Base-by-base conservation (phyloP, 1,284 basidiomycete genomes). In the Leccinum cinnamomeum region DNA sequence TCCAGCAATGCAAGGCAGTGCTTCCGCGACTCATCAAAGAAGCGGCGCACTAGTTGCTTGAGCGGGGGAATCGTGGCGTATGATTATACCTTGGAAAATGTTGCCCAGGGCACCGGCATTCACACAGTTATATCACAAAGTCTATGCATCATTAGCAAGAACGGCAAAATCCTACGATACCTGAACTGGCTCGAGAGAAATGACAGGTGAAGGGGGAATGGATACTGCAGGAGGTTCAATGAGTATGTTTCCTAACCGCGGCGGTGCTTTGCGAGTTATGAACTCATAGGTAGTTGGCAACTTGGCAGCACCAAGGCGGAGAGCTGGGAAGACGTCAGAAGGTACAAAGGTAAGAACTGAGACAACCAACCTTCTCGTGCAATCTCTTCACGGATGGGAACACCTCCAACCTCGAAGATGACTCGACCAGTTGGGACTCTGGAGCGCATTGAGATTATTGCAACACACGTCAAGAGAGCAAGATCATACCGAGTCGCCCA, bases 391-490 rank as follows among this genome's bases (percentile, higher is more conserved):
- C 95, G 89, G 64, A 99, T 90, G 10, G 92, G 92, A 5, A 84
- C 84, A 5, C 97, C 97, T 1, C 95, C 95, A 68, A 99, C 89
- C 75, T 99, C 97, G 68, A 99, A 94, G 23, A 99, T 85, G 7
- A 98, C 95, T 53, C 92, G 88, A 5, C 96, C 96, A n/a, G 88
- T 91, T 6, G 92, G 88, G 2, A 95, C 95, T 60, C 95, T 95
- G 70, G 16, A 56, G 16, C 5, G 55, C 41, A 30, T 55, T 60
- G 7, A 56, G 35, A 48, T 5, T 7, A 18, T 35, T 54, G n/a
- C 1, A 8, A 28, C 16, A 8, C 44, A 44, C 6, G 30, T 12
- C 37, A 10, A 54, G 50, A 55, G 33, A 28, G 25, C 7, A 12
- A 1, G 25, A 44, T 18, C 78, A 85, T 72, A 94, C 93, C 93